Conservation (phyloP, 2,329 filamentous ascomycete genomes). For the Ceratocystis diversiconidia region DNA sequence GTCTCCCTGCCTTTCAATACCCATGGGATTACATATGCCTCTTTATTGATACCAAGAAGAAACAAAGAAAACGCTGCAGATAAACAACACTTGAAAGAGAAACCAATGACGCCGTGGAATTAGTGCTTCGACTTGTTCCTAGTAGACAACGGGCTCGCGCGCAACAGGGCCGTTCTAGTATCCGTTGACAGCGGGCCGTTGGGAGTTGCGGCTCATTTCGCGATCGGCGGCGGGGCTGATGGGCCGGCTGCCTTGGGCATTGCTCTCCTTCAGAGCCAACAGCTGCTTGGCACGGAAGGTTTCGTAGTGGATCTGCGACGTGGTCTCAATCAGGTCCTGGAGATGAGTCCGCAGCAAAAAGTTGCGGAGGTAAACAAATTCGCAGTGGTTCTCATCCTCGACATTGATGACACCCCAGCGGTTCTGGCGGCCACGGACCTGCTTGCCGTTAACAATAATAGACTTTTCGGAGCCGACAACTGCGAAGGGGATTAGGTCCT, state of each 20-base stretch:
- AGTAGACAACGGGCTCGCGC: conserved; percentile 10
- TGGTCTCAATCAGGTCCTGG: conserved; percentile 97
- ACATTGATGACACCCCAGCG: conserved; percentile 99
- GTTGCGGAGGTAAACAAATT: conserved; percentile 96
- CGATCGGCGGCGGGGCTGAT: conserved; percentile 92
- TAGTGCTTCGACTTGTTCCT: background rate
- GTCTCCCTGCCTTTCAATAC: background rate
- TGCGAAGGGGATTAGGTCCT: conserved; percentile 92
- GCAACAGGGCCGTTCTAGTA: conserved; percentile 46
- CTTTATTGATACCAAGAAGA: conserved; percentile 14
- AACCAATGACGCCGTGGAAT: conserved; percentile 10
- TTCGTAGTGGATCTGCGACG: conserved; percentile 99
- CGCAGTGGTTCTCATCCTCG: conserved; percentile 98
- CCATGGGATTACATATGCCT: conserved; percentile 1
- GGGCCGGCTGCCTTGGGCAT: conserved; percentile 71
- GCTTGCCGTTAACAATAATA: conserved; percentile 93
- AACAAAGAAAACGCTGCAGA: conserved; percentile 15
- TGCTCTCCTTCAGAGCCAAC: conserved; percentile 94
- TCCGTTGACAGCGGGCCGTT: conserved; percentile 97
- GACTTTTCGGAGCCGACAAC: conserved; percentile 97
- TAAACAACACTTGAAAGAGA: conserved; percentile 17
- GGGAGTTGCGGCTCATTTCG: conserved; percentile 90
- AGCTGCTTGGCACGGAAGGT: conserved; percentile 99
- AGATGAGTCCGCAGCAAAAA: conserved; percentile 97
- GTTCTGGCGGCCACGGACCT: conserved; percentile 95